These are phyloP conservation scores for Boletellus emodensis DNA, from an alignment of 768 basidiomycete species.

Conservation along the genomic window DNA sequence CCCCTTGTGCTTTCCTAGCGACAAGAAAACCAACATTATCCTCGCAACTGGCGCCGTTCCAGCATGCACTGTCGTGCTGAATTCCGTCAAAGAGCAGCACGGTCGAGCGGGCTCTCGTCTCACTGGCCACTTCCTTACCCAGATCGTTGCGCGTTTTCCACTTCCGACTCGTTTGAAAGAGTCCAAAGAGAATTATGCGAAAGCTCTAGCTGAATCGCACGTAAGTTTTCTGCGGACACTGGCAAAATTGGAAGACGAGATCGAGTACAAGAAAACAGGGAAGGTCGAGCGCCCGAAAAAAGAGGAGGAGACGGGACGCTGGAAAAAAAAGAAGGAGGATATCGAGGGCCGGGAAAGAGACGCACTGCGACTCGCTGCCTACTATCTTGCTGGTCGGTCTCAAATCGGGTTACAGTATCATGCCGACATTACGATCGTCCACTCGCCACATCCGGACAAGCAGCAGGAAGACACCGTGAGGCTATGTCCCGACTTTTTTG, in stretches of 20 bases:
- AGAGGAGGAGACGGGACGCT: neutral
- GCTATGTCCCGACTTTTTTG: constrained; percentile 14
- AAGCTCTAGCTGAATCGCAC: no score
- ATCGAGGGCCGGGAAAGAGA: neutral
- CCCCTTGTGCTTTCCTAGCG: constrained; percentile 5
- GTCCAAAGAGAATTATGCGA: no score
- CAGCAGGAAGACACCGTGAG: constrained; percentile 10
- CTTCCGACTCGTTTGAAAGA: neutral
- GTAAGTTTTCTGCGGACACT: no score
- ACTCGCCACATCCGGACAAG: constrained; percentile 6
- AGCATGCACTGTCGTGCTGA: constrained; percentile 15
- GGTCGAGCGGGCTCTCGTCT: constrained; percentile 13
- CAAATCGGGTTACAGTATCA: constrained; percentile 2
- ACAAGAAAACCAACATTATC: constrained; percentile 12
- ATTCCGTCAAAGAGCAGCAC: constrained; percentile 10
- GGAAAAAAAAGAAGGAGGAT: neutral
- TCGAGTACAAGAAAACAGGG: no score
- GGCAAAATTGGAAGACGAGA: no score
- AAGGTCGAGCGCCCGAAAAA: no score
- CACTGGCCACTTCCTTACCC: constrained; percentile 14
- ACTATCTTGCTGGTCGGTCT: constrained; percentile 7
- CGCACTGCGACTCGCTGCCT: neutral
- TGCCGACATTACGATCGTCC: constrained; percentile 7
- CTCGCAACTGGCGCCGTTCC: constrained; percentile 20
- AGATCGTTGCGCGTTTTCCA: constrained; percentile 6